Base-by-base conservation (phyloP, 202 grass and related monocot species). In the Saccharum hybrid region DNA sequence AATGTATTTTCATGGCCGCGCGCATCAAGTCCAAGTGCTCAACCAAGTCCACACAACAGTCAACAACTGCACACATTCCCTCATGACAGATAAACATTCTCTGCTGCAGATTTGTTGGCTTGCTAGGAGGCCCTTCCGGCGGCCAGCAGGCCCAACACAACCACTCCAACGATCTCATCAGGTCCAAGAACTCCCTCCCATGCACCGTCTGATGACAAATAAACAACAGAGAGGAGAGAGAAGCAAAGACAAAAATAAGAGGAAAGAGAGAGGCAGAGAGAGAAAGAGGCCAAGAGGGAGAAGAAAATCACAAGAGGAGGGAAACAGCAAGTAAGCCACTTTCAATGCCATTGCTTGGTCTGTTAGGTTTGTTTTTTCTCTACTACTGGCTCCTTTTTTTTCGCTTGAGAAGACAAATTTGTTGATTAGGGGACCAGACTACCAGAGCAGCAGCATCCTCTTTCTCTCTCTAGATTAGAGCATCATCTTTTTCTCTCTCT, bases 341-440 rank as follows among this genome's bases (percentile, higher is more conserved):
- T 42, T 7, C 59, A 16, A 12, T 78, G 12, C 14, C 26, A 51
- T 66, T 51, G 60, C 46, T n/a, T 59, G 45, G 37, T 63, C 52
- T 64, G 40, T 71, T 66, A 45, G 23, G 8, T 38, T 40, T 69
- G 3, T 37, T 48, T 12, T 36, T 23, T 31, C 3, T 19, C 37
- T 40, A 54, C 56, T 22, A 40, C 23, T 63, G 30, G n/a, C 36
- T 23, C 40, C 28, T 56, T 7, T 34, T 86, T 79, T 69, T 76
- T 54, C 63, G 3, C 34, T 86, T 75, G 66, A 63, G 31, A 80
- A 80, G 84, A 87, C 87, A 83, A 86, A 59, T 87, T 77, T 54
- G 78, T 85, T 84, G 82, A 83, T 88, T 81, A 84, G 82, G 87
- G 82, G 89, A 90, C 89, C 87, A 49, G 4, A 49, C 46, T 49